Evolutionary conservation across 352 stramenopile species (phyloP), one percentile per base, ranked within the genome.

Genomic region (Phytophthora cajani): DNA sequence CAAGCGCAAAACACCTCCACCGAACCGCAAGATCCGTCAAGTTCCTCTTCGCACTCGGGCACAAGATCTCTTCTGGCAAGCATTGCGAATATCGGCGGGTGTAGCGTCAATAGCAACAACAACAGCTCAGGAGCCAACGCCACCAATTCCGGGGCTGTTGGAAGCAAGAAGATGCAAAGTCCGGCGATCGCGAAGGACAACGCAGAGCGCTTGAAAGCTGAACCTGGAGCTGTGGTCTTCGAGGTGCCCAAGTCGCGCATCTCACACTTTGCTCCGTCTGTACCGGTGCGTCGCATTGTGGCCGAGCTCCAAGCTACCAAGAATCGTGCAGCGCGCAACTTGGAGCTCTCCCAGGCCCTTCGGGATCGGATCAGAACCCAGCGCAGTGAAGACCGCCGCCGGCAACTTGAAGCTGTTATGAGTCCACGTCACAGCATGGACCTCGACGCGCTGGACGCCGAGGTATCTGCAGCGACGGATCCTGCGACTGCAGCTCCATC

Each of bases 291-390:
- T 53, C 81, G 79, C 49, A 92, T 93, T 65, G 84, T 92, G 30
- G 78, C 82, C 6, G 84, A 90, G 19, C 66, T 93, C 7, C 83
- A 94, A 58, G 79, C 78, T 4, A 90, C 77, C 8, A 94, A 89
- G 49, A 69, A 75, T 16, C 81, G 84, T 36, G 84, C 82, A 23
- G 71, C 64, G 0, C 75, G 71, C 12, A 95, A 92, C 58, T 84
- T 95, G 30, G 71, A 89, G 64, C 72, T 93, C 25, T 88, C 85
- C 3, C 82, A 95, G 64, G 67, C 79, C 16, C 82, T 93, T 27
- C 85, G 85, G 14, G 82, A 90, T 36, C 78, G 77, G 12, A 87
- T 93, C 42, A 61, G 70, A 8, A 49, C 27, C 12, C 77, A 88
- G 46, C 77, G 77, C 16, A 78, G 59, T 40, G 75, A 89, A 11